Evolutionary conservation across 495 filamentous ascomycete genomes (phyloP).

Genomic region (Tetracladium marchalianum): DNA sequence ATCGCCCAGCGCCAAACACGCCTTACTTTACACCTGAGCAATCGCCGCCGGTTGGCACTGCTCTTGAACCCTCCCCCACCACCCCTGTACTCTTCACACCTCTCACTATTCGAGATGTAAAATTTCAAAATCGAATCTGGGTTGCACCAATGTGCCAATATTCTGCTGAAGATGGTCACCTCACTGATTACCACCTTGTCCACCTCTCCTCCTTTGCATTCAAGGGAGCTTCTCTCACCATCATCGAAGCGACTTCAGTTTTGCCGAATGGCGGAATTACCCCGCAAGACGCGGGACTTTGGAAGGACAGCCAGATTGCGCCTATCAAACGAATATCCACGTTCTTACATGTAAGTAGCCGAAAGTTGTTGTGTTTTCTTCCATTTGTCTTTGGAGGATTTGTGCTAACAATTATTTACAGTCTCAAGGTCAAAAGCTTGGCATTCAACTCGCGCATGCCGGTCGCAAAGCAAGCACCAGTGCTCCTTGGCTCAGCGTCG

Average conservation of each 20-base stretch:
- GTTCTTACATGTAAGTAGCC: constrained; percentile 31
- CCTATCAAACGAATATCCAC: constrained; percentile 51
- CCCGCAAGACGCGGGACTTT: constrained; percentile 59
- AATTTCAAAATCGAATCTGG: constrained; percentile 62
- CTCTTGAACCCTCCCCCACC: constrained; percentile 17
- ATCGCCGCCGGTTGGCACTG: constrained; percentile 52
- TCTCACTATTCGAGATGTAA: constrained; percentile 54
- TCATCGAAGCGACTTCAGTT: constrained; percentile 62
- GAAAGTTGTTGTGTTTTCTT: constrained; percentile 10
- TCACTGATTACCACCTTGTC: constrained; percentile 60
- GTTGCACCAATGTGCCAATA: constrained; percentile 61
- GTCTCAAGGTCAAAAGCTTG: constrained; percentile 55
- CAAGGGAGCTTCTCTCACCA: constrained; percentile 53
- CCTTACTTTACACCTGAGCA: constrained; percentile 62
- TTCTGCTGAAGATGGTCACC: constrained; percentile 53
- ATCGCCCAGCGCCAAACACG: constrained; percentile 20
- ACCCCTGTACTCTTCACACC: constrained; percentile 57
- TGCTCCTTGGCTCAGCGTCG: constrained; percentile 46
- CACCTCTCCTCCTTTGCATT: constrained; percentile 51
- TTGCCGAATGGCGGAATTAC: constrained; percentile 60
- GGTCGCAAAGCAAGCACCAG: constrained; percentile 61
- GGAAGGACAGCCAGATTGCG: constrained; percentile 60
- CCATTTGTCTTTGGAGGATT: too few relatives aligned
- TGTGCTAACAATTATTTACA: too few relatives aligned
- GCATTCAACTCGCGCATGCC: constrained; percentile 66